phyloP scores from a whole-genome alignment of 768 basidiomycete species.

The Rhodosporidiobolus odoratus region DNA sequence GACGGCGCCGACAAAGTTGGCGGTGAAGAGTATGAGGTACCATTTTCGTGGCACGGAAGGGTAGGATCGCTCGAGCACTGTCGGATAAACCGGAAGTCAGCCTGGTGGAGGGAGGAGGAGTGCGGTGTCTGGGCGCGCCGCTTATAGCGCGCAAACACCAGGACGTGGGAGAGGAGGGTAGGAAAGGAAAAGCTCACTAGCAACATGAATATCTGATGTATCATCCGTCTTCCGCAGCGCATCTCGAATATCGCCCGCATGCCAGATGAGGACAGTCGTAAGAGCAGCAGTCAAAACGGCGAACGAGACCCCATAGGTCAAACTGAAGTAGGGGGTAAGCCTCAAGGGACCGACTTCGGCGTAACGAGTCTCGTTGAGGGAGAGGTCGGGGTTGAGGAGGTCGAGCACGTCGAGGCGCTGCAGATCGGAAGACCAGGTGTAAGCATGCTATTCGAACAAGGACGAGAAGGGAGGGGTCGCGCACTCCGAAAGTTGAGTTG shows the following conservation, averaged over 20 bases:
- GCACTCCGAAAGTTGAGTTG: slow-evolving; percentile 36
- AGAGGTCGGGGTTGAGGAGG: slow-evolving; percentile 41
- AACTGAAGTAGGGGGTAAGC: slow-evolving; percentile 41
- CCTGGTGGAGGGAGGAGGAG: background rate
- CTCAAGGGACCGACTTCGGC: slow-evolving; percentile 38
- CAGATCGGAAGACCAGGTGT: background rate
- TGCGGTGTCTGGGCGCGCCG: no score
- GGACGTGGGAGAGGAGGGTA: background rate
- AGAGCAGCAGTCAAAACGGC: slow-evolving; percentile 42
- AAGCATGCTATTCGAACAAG: background rate
- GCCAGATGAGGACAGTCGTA: slow-evolving; percentile 40
- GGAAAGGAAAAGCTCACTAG: slow-evolving; percentile 1
- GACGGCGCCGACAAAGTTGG: slow-evolving; percentile 32
- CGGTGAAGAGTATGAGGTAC: slow-evolving; percentile 29
- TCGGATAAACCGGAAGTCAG: background rate
- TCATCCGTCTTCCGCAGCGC: slow-evolving; percentile 24
- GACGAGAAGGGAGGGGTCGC: background rate
- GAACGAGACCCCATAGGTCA: slow-evolving; percentile 42
- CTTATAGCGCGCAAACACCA: no score
- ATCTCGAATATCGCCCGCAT: slow-evolving; percentile 37
- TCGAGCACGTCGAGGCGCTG: slow-evolving; percentile 42
- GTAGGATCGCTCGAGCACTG: slow-evolving; percentile 35
- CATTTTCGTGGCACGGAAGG: slow-evolving; percentile 28
- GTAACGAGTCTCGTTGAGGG: slow-evolving; percentile 41
- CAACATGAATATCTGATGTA: slow-evolving; percentile 34